Conservation (phyloP, 73 alveolate genomes). For the Stentor roeselii region DNA sequence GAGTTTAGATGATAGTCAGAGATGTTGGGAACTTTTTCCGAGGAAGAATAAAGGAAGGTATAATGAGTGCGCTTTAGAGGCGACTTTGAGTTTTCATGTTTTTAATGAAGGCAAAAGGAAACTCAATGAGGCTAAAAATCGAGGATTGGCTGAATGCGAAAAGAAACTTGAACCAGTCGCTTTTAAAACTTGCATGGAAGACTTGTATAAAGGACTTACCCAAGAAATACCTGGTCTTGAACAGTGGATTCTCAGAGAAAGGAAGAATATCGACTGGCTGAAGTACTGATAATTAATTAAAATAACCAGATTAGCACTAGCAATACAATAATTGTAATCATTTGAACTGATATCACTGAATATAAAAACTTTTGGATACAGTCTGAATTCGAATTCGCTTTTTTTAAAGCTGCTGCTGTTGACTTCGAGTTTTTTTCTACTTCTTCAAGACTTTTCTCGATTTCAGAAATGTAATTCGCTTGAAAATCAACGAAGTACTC, state of each 20-base stretch:
- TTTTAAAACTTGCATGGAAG: background rate
- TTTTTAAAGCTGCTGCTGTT: too few relatives aligned
- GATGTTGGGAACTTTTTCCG: background rate
- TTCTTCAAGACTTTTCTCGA: too few relatives aligned
- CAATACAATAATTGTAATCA: too few relatives aligned
- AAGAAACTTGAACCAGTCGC: background rate
- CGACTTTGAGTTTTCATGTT: background rate
- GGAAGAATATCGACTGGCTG: too few relatives aligned
- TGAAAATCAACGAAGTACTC: too few relatives aligned
- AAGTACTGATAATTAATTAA: too few relatives aligned
- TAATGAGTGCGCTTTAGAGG: background rate
- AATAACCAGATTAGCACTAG: too few relatives aligned
- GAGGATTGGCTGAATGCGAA: background rate
- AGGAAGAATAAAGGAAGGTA: background rate
- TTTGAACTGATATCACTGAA: too few relatives aligned
- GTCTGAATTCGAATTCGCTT: too few relatives aligned
- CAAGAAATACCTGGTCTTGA: background rate
- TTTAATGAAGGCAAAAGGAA: background rate
- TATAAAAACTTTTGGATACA: too few relatives aligned
- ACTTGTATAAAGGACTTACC: background rate
- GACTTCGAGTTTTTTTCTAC: too few relatives aligned
- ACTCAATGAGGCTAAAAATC: background rate
- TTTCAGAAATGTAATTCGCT: too few relatives aligned
- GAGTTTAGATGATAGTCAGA: background rate
- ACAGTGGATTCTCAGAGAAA: background rate